These are phyloP conservation scores for Discostella stelligera DNA, from an alignment of 352 stramenopile genomes.

Conservation along the genomic window DNA sequence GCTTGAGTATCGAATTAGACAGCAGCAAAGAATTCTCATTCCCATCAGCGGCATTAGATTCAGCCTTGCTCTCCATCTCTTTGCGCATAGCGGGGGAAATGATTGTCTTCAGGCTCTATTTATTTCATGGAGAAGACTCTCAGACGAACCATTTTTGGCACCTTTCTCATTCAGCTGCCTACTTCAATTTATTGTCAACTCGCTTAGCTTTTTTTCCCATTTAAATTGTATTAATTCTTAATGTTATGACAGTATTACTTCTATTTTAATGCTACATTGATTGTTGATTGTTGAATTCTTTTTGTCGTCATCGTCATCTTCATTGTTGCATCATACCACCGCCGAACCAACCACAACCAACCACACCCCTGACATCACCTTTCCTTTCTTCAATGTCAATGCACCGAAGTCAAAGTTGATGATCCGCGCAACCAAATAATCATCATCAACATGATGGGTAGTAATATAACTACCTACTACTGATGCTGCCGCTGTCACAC, in stretches of 20 bases:
- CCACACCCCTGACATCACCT: no score
- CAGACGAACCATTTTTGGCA: background rate
- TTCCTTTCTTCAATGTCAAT: no score
- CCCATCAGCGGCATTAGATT: slow-evolving; percentile 9
- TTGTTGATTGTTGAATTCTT: no score
- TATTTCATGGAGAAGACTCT: slow-evolving; percentile 24
- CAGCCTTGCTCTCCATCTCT: slow-evolving; percentile 29
- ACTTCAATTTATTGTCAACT: slow-evolving; percentile 19
- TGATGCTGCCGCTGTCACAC: background rate
- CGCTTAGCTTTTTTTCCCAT: no score
- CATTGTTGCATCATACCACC: no score
- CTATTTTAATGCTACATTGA: no score
- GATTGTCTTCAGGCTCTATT: slow-evolving; percentile 39
- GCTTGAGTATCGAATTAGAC: slow-evolving; percentile 19
- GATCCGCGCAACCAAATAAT: background rate
- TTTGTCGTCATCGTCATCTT: no score
- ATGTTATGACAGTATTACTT: no score
- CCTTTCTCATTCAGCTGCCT: slow-evolving; percentile 1
- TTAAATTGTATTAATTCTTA: no score
- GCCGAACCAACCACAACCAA: no score
- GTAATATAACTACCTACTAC: background rate
- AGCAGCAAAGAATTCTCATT: slow-evolving; percentile 11
- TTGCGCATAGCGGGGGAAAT: slow-evolving; percentile 45
- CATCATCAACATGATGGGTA: background rate
- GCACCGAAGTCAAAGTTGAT: no score